These are phyloP conservation scores for Neurospora sp. DNA, from an alignment of 2,329 filamentous ascomycete species.

Conservation along the genomic window DNA sequence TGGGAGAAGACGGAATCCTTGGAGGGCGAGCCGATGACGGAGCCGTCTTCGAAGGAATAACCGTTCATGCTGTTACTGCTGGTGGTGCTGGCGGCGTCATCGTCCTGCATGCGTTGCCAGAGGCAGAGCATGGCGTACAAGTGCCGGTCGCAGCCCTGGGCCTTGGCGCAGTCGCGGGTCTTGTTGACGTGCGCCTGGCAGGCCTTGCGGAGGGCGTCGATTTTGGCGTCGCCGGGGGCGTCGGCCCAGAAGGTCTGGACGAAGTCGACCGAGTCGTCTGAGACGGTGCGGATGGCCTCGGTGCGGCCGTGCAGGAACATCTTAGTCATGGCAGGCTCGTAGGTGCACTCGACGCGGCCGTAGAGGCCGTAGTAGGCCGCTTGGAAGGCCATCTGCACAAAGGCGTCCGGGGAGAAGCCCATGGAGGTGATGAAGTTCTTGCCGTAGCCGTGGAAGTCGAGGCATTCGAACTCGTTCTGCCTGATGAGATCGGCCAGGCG, in stretches of 20 bases:
- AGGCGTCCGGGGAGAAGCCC: conserved; percentile 94
- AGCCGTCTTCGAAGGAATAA: conserved; percentile 37
- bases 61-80: conserved; percentile 49
- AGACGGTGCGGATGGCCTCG: conserved; percentile 82
- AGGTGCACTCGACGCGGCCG: conserved; percentile 85
- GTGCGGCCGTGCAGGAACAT: conserved; percentile 86
- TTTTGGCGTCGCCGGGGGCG: conserved; percentile 69
- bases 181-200: conserved; percentile 71
- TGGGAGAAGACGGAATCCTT: conserved; percentile 39
- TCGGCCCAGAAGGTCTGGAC: conserved; percentile 93
- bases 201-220: conserved; percentile 74
- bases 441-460: conserved; percentile 82
- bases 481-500: conserved; percentile 87
- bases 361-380: conserved; percentile 97
- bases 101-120: conserved; percentile 83
- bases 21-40: conserved; percentile 41
- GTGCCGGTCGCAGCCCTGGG: conserved; percentile 83
- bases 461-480: conserved; percentile 89
- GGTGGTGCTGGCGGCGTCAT: conserved; percentile 47
- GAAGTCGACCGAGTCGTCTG: conserved; percentile 74
- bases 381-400: conserved; percentile 98
- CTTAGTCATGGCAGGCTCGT: conserved; percentile 98
- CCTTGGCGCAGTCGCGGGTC: conserved; percentile 81
- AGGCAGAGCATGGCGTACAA: conserved; percentile 89
- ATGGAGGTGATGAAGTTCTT: conserved; percentile 97